Conservation (phyloP, 1,284 basidiomycete species). For the Trametes versicolor region DNA sequence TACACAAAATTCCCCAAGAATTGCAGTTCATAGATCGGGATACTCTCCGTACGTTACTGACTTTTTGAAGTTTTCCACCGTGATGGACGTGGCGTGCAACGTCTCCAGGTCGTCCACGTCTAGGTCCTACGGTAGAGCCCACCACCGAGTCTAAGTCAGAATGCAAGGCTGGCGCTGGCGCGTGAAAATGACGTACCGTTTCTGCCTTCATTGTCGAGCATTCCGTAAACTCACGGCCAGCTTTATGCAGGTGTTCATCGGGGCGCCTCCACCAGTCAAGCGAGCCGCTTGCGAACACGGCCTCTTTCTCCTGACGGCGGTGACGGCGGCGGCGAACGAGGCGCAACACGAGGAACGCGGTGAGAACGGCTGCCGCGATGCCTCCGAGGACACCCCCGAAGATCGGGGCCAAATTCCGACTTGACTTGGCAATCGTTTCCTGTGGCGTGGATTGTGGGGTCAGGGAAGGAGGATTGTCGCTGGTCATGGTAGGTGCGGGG, state of each 20-base stretch:
- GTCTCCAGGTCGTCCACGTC: conserved; percentile 9
- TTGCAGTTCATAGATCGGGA: conserved; percentile 6
- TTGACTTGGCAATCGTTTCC: no score
- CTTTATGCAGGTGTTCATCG: neutral
- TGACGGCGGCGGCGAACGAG: neutral
- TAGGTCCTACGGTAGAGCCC: neutral
- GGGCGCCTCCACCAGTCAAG: conserved; percentile 9
- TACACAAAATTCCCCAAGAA: no score
- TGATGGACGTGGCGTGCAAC: neutral
- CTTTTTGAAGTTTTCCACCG: conserved; percentile 12
- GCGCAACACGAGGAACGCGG: neutral
- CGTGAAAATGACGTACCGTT: neutral
- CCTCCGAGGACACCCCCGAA: neutral
- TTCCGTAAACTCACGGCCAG: neutral
- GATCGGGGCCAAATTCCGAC: no score
- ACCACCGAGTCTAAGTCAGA: no score
- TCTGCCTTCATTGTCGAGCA: neutral
- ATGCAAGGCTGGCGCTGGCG: no score
- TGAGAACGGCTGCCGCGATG: neutral
- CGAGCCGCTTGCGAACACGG: neutral
- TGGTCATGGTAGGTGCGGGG: no score
- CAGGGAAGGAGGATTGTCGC: no score
- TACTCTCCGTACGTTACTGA: conserved; percentile 13
- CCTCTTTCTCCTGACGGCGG: neutral
- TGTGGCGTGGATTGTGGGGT: no score